Base-by-base conservation (phyloP, 306 rosid species). In the Senna tora region DNA sequence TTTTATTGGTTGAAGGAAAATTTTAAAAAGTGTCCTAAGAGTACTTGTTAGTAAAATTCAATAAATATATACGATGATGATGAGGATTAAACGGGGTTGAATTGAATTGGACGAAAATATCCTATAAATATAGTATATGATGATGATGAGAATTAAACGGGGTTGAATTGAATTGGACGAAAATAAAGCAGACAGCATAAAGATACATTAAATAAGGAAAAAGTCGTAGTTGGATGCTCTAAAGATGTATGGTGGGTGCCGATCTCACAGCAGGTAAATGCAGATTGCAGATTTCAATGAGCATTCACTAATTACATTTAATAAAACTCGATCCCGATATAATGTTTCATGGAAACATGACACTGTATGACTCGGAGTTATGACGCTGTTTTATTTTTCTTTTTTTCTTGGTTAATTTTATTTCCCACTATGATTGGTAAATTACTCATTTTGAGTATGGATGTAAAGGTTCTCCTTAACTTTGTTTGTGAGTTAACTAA, bases 311-410 rank as follows among this genome's bases (percentile, higher is more conserved):
- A 25, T 25, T 43, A 8, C 45, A 52, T 64, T 74, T 63, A 74
- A 50, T 38, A 33, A 36, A 73, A 62, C 72, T 39, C 78, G 65
- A 74, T 74, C 71, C 65, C 72, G 1, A 62, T 52, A 32, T 9
- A 2, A 14, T 39, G 2, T 14, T 32, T 60, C 60, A 0, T 46
- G 25, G 38, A 32, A 13, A 45, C 12, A 7, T 10, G 6, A 41
- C 46, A 7, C 9, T 41, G 46, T 41, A 10, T 41, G 7, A 41
- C 46, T 41, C 13, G 11, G 46, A 41, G 13, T 10, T 41, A 41
- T 41, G 46, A 14, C 46, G 46, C 30, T 25, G 30, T 10, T 41
- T 8, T 25, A 3, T 10, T 41, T 8, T 41, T 41, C 0, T 10
- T 41, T 41, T 41, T 25, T 25, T 25, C 3, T 25, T 25, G 2